Conservation (phyloP, 179 eudicot species). For the Gypsophila paniculata region DNA sequence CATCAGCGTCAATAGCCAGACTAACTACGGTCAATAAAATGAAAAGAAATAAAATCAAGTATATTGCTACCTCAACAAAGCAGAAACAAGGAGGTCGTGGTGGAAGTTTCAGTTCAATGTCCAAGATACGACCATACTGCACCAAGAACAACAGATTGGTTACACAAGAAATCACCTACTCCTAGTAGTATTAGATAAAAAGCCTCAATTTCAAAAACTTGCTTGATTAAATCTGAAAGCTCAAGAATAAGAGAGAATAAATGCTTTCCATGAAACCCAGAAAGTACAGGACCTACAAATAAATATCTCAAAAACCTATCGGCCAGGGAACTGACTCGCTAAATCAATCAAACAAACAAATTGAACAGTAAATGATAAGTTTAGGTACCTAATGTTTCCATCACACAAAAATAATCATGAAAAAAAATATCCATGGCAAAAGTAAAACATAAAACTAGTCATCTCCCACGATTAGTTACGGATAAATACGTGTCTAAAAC, state of each 20-base stretch:
- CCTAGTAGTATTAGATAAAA: neutral
- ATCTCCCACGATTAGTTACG: neutral
- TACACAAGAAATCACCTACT: neutral
- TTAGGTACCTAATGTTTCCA: neutral
- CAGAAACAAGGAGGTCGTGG: constrained; percentile 92
- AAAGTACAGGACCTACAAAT: neutral
- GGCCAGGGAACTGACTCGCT: neutral
- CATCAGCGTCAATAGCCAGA: neutral
- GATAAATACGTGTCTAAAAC: neutral
- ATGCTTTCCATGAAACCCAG: neutral
- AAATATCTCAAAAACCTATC: neutral
- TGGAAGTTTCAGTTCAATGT: constrained; percentile 91
- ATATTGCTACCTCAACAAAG: constrained; percentile 78
- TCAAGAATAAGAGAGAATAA: neutral
- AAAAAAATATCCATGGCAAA: neutral
- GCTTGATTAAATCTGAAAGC: neutral
- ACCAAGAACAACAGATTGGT: constrained; percentile 9
- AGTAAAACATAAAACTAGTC: neutral
- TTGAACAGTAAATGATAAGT: neutral
- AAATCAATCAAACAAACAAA: neutral
- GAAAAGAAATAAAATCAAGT: neutral
- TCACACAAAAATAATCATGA: neutral
- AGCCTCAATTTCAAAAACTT: neutral
- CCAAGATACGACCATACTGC: constrained; percentile 98
- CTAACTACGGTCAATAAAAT: neutral